phyloP scores from a whole-genome alignment of 495 filamentous ascomycete genomes.

The Lindgomyces ingoldianus region DNA sequence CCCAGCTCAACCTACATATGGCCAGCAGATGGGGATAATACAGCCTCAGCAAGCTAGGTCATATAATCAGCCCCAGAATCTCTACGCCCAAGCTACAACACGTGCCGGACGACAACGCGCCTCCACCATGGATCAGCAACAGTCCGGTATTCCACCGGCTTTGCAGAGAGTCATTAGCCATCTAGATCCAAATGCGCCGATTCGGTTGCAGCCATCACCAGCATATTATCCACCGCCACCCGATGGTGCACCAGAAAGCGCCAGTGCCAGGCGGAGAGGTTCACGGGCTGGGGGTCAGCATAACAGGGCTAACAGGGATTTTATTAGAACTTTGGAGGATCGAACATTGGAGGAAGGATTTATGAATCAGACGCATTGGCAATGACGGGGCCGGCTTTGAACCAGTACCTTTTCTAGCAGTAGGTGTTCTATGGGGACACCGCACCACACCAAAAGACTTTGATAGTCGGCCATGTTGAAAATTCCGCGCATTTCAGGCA shows the following conservation, averaged over 20 bases:
- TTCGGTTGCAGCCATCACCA: slow-evolving; percentile 90
- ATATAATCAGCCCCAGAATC: slow-evolving; percentile 67
- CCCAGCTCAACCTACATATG: slow-evolving; percentile 67
- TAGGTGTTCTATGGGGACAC: neutral
- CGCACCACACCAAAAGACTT: neutral
- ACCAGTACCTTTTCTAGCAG: slow-evolving; percentile 2
- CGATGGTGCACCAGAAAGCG: slow-evolving; percentile 72
- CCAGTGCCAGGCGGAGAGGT: slow-evolving; percentile 72
- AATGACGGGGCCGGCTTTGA: slow-evolving; percentile 45
- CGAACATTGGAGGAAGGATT: slow-evolving; percentile 87
- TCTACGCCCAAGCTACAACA: slow-evolving; percentile 85
- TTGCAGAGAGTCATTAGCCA: slow-evolving; percentile 97
- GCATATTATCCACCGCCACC: slow-evolving; percentile 97
- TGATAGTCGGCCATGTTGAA: slow-evolving; percentile 7
- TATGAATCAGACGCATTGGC: slow-evolving; percentile 65
- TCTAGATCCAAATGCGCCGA: slow-evolving; percentile 91
- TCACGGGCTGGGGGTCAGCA: slow-evolving; percentile 68
- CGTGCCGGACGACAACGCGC: slow-evolving; percentile 84
- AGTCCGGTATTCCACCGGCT: slow-evolving; percentile 84
- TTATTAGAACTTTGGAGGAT: slow-evolving; percentile 92
- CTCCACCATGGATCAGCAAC: slow-evolving; percentile 91
- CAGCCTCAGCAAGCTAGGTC: slow-evolving; percentile 65
- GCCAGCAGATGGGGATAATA: slow-evolving; percentile 74
- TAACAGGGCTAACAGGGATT: slow-evolving; percentile 68
- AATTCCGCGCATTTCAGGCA: slow-evolving; percentile 7